Evolutionary conservation across 768 basidiomycete genomes (phyloP), one percentile per base, ranked within the genome.

Genomic region (Lactarius hatsudake): DNA sequence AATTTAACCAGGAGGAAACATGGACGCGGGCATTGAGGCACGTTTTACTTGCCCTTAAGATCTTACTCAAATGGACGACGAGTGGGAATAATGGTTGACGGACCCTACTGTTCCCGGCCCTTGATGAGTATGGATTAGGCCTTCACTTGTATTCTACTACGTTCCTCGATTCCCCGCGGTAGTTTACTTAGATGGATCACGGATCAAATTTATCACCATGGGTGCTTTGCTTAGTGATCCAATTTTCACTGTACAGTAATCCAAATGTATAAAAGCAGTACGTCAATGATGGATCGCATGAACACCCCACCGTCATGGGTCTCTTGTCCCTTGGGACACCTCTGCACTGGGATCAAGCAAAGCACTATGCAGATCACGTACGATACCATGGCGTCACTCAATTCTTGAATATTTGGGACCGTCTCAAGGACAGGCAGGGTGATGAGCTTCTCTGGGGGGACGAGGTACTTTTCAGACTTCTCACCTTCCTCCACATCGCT

Each of bases 381-480:
- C 83, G 95, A 70, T 79, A 81, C 61, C 96, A 98, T 76, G 97
- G 97, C 56, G 94, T 98, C 74, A 88, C 91, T 8, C 97, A 99
- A 78, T 96, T 99, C 76, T 78, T 99, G 63, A 85, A 96, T 72
- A 93, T 87, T 59, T 99, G 95, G 94, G 87, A 95, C 74, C 86
- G 88, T 58, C 82, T 96, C 75, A 98, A 97, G 83, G 90, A 93
- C 74, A 83, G 93, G 70, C 84, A 86, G 26, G 96, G 95, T 1
- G 95, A 98, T 73, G 91, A 94, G 70, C 81, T 99, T 36, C 83
- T 97, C 13, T 99, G 97, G 97, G 97, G 97, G 20, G 97, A 99
- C 74, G 97, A 99, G 90, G 96, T 96, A 76, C 28, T 30, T 30
- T 43, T 30, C 53, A 53, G 54, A 57, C 61, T 34, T 26, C 57